Evolutionary conservation across 1,284 basidiomycete genomes (phyloP).

Genomic region (Trichosporon sp.): DNA sequence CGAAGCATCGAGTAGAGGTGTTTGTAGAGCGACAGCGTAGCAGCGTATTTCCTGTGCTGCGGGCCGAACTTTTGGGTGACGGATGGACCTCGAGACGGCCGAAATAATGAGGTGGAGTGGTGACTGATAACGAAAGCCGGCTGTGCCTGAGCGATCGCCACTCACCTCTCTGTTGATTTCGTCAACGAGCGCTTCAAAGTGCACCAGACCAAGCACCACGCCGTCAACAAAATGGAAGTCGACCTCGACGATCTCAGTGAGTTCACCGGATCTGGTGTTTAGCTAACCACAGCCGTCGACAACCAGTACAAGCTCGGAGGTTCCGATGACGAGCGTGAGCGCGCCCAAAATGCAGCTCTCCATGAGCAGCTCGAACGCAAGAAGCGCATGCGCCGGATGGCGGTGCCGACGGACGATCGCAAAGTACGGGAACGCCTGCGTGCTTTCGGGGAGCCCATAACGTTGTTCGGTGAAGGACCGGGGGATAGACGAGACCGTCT

Average conservation of each 20-base stretch:
- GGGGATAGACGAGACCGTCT: conserved; percentile 78
- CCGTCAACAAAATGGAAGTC: conserved; percentile 16
- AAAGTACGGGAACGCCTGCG: conserved; percentile 82
- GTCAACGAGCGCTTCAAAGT: neutral
- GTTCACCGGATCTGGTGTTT: neutral
- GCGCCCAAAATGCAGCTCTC: conserved; percentile 61
- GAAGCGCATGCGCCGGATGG: conserved; percentile 86
- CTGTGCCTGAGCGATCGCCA: neutral
- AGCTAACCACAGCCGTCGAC: conserved; percentile 35
- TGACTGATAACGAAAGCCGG: neutral
- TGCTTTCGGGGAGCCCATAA: conserved; percentile 92
- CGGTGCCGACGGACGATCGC: conserved; percentile 93
- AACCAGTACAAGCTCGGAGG: conserved; percentile 46
- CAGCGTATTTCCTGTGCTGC: neutral
- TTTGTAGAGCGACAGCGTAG: neutral
- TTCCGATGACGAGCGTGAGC: conserved; percentile 48
- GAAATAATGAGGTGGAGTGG: neutral
- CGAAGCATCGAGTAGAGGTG: conserved; percentile 8
- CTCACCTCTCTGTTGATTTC: neutral
- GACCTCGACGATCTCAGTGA: conserved; percentile 43
- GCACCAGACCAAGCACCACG: conserved; percentile 2
- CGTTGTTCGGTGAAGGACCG: conserved; percentile 86
- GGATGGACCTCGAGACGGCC: neutral
- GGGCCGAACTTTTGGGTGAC: neutral
- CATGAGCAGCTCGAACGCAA: conserved; percentile 90